Base-by-base conservation (phyloP, 2,329 filamentous ascomycete species). In the Paecilomyces formosus region DNA sequence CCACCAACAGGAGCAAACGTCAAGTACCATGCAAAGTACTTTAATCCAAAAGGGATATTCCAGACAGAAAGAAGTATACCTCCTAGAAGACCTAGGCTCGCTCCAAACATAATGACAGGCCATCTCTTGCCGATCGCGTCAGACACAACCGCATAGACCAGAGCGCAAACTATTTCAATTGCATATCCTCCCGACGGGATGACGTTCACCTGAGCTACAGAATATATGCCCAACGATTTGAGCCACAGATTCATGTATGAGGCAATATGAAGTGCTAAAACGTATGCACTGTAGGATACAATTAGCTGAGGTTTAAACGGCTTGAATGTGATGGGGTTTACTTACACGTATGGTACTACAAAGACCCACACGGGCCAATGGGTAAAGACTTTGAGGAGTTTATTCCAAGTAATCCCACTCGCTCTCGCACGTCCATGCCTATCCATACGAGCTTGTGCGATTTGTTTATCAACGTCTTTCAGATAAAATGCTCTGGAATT, bases 401-500 rank as follows among this genome's bases (percentile, higher is more conserved):
- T 55, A 11, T n/a, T 11, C 57, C 57, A 58, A 7, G 57, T 33
- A 18, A 58, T 58, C 26, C 57, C 57, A 54, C 52, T 58, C 4
- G 57, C 53, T 31, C 24, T 54, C 11, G 57, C 57, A 55, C 57
- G 22, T 39, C 57, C 57, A 45, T 56, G 51, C n/a, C 58, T 56
- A 22, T 54, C 53, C 58, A 60, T 60, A 12, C 58, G 58, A 15
- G 39, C 39, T 13, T 55, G 33, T n/a, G 55, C 58, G 7, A 52
- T 30, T 6, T 58, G 30, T 33, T 55, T 57, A 35, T 60, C 58
- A 28, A 60, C 35, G 3, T 26, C 22, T 58, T 31, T 61, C 55
- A 63, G 58, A 57, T 60, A 63, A 22, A 56, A 35, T 7, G 50
- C 56, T 24, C 30, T 31, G 5, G 56, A 55, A 52, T 76, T 55